Base-by-base conservation (phyloP, 805 yeast species). In the Metschnikowia anglica region DNA sequence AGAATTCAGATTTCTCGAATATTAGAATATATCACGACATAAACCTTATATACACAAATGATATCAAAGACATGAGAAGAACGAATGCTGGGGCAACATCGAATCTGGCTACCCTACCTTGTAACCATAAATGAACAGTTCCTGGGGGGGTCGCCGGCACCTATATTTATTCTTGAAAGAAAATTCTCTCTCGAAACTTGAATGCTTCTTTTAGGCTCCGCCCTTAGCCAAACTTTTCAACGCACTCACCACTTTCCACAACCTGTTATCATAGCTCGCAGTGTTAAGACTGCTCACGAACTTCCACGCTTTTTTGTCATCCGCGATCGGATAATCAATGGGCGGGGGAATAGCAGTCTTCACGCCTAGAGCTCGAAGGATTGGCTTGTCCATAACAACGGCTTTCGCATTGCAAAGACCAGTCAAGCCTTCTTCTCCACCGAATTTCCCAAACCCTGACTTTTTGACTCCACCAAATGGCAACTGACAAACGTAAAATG, bases 391-490 rank as follows among this genome's bases (percentile, higher is more conserved):
- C 70, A 78, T 85, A 47, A 96, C 89, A 3, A 93, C 79, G 33
- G 95, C 81, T 60, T 93, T 93, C 41, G 88, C 86, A 43, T 81
- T 74, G 62, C 98, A 91, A 34, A 93, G 70, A 0, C 97, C 97
- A 30, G 88, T 79, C 32, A 93, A 72, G 2, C 99, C 99, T 71
- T 93, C 99, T 60, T 85, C 96, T 35, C 99, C 99, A 17, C 97
- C 96, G 69, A 93, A 93, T 61, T 91, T 91, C 44, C 99, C 99
- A 59, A 89, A 93, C 0, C 99, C 99, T 5, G 96, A 85, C 34
- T 89, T 93, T 53, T 83, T 83, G 20, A 79, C 79, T 23, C 99
- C 99, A 41, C 99, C 99, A 66, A 93, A 93, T 24, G 99, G 99
- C 53, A 93, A 73, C 66, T 93, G 99, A 53, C 97, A 90, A 26